Percentiles rank a stretch among this genome's conserved stretches.
phyloP scores from a whole-genome alignment of 352 stramenopile genomes.

The Pythium dissimile region DNA sequence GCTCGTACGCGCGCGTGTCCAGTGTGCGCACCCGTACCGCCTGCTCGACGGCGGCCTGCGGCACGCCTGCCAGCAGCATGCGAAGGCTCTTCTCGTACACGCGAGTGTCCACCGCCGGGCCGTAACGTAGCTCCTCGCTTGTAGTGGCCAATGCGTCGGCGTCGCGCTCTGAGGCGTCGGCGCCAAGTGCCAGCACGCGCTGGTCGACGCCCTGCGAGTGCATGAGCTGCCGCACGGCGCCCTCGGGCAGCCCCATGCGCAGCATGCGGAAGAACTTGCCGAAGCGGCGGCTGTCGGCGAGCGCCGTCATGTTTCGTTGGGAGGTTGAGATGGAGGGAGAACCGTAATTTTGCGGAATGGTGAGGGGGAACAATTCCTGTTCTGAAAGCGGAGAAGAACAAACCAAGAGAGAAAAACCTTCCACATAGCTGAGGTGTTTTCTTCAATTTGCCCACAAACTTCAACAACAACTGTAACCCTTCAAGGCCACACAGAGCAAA shows the following conservation, averaged over 20 bases:
- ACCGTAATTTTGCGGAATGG: neutral
- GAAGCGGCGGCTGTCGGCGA: conserved; percentile 1
- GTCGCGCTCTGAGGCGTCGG: neutral
- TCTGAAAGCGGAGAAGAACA: neutral
- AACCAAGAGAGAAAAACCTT: neutral
- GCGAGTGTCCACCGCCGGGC: conserved; percentile 3
- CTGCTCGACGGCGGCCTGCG: conserved; percentile 8
- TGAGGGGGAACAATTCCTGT: neutral
- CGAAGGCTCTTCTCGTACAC: conserved; percentile 16
- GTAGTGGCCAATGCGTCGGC: too few species aligned
- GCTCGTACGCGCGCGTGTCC: conserved; percentile 10
- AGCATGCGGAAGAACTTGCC: conserved; percentile 22
- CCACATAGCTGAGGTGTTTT: neutral
- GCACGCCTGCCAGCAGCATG: conserved; percentile 19
- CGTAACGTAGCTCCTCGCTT: neutral
- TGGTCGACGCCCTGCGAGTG: conserved; percentile 11
- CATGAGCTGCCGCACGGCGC: conserved; percentile 11
- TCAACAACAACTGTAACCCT: neutral
- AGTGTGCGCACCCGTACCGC: neutral
- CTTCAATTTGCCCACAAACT: neutral
- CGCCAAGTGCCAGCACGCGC: conserved; percentile 7
- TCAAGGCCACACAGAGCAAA: neutral
- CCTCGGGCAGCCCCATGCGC: conserved; percentile 9
- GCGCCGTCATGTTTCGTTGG: conserved; percentile 1
- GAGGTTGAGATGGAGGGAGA: neutral